These are phyloP conservation scores for Melanomma pulvis-pyrius DNA, from an alignment of 495 filamentous ascomycete genomes.

Conservation along the genomic window DNA sequence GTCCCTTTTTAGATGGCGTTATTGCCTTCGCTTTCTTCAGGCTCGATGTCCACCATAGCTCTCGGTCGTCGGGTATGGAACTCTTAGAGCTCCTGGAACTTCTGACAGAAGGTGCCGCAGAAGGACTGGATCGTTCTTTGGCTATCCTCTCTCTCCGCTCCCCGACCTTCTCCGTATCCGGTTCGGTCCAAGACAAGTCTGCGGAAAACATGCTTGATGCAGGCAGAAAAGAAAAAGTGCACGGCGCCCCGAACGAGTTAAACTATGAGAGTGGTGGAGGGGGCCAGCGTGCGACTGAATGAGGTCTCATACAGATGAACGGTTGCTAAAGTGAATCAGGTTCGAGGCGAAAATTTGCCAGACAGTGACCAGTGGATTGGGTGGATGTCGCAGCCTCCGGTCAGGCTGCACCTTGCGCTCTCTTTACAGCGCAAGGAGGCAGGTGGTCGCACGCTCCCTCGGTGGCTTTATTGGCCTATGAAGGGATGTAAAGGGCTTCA, in stretches of 20 bases:
- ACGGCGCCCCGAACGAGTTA: background rate
- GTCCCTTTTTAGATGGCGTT: slow-evolving; percentile 10
- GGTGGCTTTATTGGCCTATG: slow-evolving; percentile 37
- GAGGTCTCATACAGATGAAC: slow-evolving; percentile 26
- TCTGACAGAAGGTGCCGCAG: slow-evolving; percentile 26
- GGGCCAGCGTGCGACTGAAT: background rate
- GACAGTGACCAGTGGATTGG: slow-evolving; percentile 9
- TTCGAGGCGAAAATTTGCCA: slow-evolving; percentile 2
- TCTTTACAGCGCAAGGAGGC: slow-evolving; percentile 19
- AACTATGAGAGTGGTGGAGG: background rate
- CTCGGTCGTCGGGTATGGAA: slow-evolving; percentile 25
- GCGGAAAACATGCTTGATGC: slow-evolving; percentile 36
- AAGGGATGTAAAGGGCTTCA: slow-evolving; percentile 11
- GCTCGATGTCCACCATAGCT: slow-evolving; percentile 27
- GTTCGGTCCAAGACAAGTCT: slow-evolving; percentile 37
- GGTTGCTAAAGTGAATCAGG: slow-evolving; percentile 9
- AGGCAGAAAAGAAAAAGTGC: background rate
- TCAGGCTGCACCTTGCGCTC: slow-evolving; percentile 17
- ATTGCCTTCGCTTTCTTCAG: slow-evolving; percentile 28
- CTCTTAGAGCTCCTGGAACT: slow-evolving; percentile 29
- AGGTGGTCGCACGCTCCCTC: slow-evolving; percentile 21
- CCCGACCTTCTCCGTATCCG: slow-evolving; percentile 32
- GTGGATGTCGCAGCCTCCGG: slow-evolving; percentile 10
- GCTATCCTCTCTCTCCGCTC: slow-evolving; percentile 31
- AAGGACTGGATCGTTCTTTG: slow-evolving; percentile 17